Percentiles rank a stretch among this genome's conserved stretches.
Evolutionary conservation across 495 filamentous ascomycete species (phyloP).

Genomic region (Talaromyces adpressus): DNA sequence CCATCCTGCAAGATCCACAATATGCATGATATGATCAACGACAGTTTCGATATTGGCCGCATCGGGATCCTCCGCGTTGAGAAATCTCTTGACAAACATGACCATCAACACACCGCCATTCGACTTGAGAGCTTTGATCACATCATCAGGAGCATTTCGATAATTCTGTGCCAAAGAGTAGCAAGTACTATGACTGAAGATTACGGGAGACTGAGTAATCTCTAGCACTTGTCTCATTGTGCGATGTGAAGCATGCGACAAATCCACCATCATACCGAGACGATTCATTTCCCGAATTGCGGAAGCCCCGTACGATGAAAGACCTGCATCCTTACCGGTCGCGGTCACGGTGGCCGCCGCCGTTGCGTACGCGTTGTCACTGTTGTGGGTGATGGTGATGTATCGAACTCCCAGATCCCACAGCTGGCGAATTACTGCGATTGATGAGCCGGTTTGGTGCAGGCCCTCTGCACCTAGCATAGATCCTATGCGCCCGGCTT

Average conservation of each 20-base stretch:
- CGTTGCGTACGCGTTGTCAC: conserved; percentile 73
- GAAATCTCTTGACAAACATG: conserved; percentile 64
- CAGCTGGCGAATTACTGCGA: conserved; percentile 61
- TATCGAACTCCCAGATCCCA: conserved; percentile 68
- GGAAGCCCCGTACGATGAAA: conserved; percentile 1
- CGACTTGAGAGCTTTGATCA: conserved; percentile 55
- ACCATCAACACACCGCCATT: conserved; percentile 67
- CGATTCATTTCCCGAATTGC: conserved; percentile 69
- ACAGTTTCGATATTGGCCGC: conserved; percentile 60
- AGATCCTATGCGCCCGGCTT: conserved; percentile 11
- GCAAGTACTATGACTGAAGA: conserved; percentile 66
- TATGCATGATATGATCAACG: conserved; percentile 61
- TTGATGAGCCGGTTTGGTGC: conserved; percentile 13
- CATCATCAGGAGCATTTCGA: conserved; percentile 66
- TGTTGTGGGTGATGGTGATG: conserved; percentile 75
- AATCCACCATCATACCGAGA: conserved; percentile 71
- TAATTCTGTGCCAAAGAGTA: conserved; percentile 62
- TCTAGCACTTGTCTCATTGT: conserved; percentile 64
- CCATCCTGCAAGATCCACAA: conserved; percentile 62
- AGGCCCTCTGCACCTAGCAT: conserved; percentile 14
- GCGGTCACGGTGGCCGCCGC: conserved; percentile 41
- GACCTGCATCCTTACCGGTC: conserved; percentile 8
- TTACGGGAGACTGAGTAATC: conserved; percentile 57
- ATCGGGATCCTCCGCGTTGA: conserved; percentile 45
- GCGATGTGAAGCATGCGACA: conserved; percentile 59